Evolutionary conservation across 192 early-diverging fungal genomes (phyloP).

Genomic region (Thamnidium elegans): DNA sequence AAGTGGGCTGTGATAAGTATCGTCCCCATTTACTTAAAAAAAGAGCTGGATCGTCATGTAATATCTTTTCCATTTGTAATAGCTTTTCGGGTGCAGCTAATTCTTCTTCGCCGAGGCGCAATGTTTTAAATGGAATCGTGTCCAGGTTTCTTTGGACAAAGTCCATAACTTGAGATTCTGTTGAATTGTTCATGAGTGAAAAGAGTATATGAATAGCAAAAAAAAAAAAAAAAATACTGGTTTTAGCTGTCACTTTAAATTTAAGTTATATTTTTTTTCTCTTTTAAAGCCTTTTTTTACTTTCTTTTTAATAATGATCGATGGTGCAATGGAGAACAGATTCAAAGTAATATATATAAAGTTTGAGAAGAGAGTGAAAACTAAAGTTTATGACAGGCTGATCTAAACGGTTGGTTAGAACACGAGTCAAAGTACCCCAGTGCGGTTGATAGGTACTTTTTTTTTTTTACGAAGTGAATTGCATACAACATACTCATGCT

Average conservation of each 20-base stretch:
- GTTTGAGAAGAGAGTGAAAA: neutral
- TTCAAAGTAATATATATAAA: neutral
- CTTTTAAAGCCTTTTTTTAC: neutral
- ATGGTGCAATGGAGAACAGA: conserved; percentile 1
- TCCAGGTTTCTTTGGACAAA: conserved; percentile 28
- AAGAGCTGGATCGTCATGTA: conserved; percentile 35
- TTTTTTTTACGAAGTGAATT: neutral
- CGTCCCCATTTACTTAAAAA: conserved; percentile 44
- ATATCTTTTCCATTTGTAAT: conserved; percentile 19
- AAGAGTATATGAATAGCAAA: neutral
- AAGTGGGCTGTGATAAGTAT: conserved; percentile 23
- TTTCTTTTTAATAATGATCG: conserved; percentile 1
- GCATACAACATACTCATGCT: neutral
- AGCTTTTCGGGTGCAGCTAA: conserved; percentile 27
- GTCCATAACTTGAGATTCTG: conserved; percentile 7
- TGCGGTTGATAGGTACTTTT: neutral
- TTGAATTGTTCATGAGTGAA: conserved; percentile 10
- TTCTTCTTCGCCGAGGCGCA: conserved; percentile 33
- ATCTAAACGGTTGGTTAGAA: conserved; percentile 1
- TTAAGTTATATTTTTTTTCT: neutral
- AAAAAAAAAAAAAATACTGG: neutral
- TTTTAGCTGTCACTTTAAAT: conserved; percentile 12
- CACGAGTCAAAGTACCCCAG: neutral
- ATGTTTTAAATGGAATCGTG: conserved; percentile 35
- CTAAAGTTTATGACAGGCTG: neutral